Percentiles rank a stretch among this genome's conserved stretches.
These are phyloP conservation scores for Salix suchowensis DNA, from an alignment of 345 rosid genomes.

Conservation along the genomic window DNA sequence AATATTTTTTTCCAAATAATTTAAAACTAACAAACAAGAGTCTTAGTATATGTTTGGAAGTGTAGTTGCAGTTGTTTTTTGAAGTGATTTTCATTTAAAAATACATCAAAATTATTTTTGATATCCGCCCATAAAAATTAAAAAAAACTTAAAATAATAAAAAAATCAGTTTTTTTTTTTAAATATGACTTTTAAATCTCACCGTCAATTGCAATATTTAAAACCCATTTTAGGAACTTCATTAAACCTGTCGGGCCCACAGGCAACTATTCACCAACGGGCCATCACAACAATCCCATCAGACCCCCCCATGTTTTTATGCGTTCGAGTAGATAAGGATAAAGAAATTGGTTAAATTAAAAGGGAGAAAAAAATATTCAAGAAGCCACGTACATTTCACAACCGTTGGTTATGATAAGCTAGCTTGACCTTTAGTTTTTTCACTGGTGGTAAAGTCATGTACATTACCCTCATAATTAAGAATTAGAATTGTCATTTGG, in stretches of 20 bases:
- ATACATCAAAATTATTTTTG: too few species aligned
- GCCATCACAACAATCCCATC: neutral
- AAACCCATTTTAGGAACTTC: neutral
- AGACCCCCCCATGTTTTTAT: neutral
- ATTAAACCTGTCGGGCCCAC: neutral
- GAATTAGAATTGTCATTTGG: slow-evolving; percentile 6
- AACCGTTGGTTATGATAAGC: neutral
- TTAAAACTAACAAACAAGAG: too few species aligned
- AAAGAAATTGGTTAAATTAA: neutral
- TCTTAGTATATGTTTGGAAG: too few species aligned
- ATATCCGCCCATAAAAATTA: rapidly evolving
- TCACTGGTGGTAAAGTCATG: neutral
- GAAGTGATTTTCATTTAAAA: too few species aligned
- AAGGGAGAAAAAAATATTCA: neutral
- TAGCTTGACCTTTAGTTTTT: slow-evolving; percentile 20
- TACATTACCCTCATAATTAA: neutral
- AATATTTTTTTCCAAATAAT: too few species aligned
- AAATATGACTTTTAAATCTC: too few species aligned
- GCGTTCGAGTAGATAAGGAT: neutral
- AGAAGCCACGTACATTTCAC: neutral
- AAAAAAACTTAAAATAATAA: too few species aligned
- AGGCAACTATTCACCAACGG: neutral
- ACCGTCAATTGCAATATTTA: neutral
- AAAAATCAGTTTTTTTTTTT: too few species aligned
- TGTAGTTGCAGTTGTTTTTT: too few species aligned